These are phyloP conservation scores for Tolypocladium endophyticum DNA, from an alignment of 2,329 filamentous ascomycete species.

Conservation along the genomic window DNA sequence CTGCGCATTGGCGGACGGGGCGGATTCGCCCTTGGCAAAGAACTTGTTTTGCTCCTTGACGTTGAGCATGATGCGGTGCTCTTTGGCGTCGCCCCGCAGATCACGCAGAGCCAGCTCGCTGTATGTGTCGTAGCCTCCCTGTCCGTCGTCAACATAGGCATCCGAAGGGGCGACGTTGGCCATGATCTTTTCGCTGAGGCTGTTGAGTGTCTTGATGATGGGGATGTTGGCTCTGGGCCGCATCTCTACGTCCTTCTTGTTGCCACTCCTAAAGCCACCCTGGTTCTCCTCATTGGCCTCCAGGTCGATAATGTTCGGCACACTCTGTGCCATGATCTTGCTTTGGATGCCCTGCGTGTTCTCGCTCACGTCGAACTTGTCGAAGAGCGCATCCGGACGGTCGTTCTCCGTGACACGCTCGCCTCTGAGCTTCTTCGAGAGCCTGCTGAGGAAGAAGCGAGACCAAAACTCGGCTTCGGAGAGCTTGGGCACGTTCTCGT, in stretches of 20 bases:
- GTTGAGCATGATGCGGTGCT: conserved; percentile 72
- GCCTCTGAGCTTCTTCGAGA: conserved; percentile 86
- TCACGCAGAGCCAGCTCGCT: conserved; percentile 69
- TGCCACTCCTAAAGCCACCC: conserved; percentile 70
- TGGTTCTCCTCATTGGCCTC: conserved; percentile 94
- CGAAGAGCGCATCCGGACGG: conserved; percentile 66
- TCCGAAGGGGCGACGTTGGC: conserved; percentile 75
- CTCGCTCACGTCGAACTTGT: conserved; percentile 71
- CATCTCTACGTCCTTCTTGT: conserved; percentile 85
- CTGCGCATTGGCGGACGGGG: conserved; percentile 30
- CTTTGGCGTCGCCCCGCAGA: conserved; percentile 61
- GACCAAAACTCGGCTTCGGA: conserved; percentile 82
- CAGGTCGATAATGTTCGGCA: conserved; percentile 85
- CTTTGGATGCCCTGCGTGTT: conserved; percentile 45
- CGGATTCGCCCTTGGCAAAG: conserved; percentile 53
- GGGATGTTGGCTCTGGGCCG: conserved; percentile 71
- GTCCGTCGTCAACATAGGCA: conserved; percentile 45
- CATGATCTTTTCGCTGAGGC: conserved; percentile 86
- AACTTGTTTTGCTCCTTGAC: conserved; percentile 81
- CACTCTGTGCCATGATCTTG: conserved; percentile 49
- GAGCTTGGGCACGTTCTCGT: conserved; percentile 80
- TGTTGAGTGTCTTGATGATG: conserved; percentile 83
- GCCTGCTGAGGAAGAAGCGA: conserved; percentile 80
- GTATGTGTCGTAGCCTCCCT: conserved; percentile 61
- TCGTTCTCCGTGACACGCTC: conserved; percentile 76